Percentiles rank a stretch among this genome's conserved stretches.
These are phyloP conservation scores for Beauveria asiatica DNA, from an alignment of 2,329 filamentous ascomycete species.

Conservation along the genomic window DNA sequence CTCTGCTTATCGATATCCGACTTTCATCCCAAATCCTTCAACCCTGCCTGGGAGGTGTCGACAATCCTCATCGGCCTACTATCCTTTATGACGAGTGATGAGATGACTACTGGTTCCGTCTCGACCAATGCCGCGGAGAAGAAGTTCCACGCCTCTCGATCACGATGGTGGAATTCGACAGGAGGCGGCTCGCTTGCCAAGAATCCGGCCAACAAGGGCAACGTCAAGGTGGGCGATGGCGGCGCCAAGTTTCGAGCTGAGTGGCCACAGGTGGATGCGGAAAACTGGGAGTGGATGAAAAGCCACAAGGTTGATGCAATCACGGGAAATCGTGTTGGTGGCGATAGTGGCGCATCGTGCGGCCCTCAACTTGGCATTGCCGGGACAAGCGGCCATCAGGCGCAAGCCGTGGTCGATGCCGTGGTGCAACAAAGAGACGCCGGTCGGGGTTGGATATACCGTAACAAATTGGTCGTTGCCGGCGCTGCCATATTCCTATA, in stretches of 20 bases:
- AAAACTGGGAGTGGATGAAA: conserved; percentile 90
- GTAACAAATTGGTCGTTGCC: conserved; percentile 69
- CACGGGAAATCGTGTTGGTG: conserved; percentile 55
- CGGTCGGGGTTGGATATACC: conserved; percentile 71
- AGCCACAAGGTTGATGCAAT: conserved; percentile 68
- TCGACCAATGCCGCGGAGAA: conserved; percentile 70
- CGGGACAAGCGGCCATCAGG: conserved; percentile 50
- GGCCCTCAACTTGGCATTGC: conserved; percentile 51
- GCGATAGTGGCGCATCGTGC: conserved; percentile 43
- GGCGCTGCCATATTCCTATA: conserved; percentile 69
- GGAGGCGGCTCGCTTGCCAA: conserved; percentile 68
- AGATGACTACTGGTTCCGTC: conserved; percentile 94
- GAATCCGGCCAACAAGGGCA: conserved; percentile 54
- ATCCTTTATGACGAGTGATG: conserved; percentile 97
- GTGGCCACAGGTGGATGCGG: conserved; percentile 81
- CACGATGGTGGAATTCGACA: conserved; percentile 94
- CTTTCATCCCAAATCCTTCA: conserved; percentile 97
- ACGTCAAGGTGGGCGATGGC: conserved; percentile 86
- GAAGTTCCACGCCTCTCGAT: conserved; percentile 65
- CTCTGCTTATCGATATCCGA: conserved; percentile 94
- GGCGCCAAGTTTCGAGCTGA: conserved; percentile 82
- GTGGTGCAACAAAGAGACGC: conserved; percentile 69
- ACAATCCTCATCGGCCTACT: conserved; percentile 91
- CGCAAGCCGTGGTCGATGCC: conserved; percentile 67
- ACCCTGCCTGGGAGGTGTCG: conserved; percentile 95